These are phyloP conservation scores for Cladosporium sp. DNA, from an alignment of 2,329 filamentous ascomycete genomes.

Conservation along the genomic window DNA sequence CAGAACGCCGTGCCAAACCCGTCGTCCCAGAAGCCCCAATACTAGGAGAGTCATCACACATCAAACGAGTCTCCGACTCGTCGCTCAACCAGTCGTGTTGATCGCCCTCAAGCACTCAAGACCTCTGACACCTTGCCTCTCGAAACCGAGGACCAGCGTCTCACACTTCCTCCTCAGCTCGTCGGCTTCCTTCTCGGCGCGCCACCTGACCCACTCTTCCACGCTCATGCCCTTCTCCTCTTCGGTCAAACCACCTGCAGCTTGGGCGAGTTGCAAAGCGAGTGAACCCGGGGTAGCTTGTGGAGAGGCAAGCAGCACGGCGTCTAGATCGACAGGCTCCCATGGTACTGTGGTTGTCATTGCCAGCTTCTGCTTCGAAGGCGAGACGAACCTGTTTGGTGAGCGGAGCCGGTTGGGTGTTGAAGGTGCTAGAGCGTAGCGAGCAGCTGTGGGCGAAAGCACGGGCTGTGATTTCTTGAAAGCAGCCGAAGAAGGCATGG, in stretches of 20 bases:
- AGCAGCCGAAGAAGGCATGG: conserved; percentile 32
- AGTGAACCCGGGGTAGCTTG: conserved; percentile 32
- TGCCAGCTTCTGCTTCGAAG: conserved; percentile 52
- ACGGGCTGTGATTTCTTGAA: conserved; percentile 33
- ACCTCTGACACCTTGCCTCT: conserved; percentile 77
- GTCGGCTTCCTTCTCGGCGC: conserved; percentile 78
- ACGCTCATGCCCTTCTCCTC: conserved; percentile 89
- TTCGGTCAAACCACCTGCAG: conserved; percentile 65
- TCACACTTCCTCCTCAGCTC: conserved; percentile 81
- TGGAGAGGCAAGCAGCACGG: conserved; percentile 59
- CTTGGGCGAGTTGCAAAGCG: conserved; percentile 44
- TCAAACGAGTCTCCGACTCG: background rate
- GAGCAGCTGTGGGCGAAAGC: conserved; percentile 36
- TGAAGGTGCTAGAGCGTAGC: conserved; percentile 46
- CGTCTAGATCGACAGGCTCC: conserved; percentile 75
- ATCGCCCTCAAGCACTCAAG: conserved; percentile 77
- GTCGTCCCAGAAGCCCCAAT: conserved; percentile 21
- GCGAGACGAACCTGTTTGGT: conserved; percentile 33
- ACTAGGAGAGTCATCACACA: conserved; percentile 17
- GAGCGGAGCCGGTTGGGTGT: conserved; percentile 39
- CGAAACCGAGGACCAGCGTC: conserved; percentile 77
- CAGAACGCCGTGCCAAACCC: background rate
- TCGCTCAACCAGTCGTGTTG: background rate
- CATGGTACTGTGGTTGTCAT: conserved; percentile 62
- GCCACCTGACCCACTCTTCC: conserved; percentile 86